These are phyloP conservation scores for Dacryopinax spathularia DNA, from an alignment of 768 basidiomycete species.

Conservation along the genomic window DNA sequence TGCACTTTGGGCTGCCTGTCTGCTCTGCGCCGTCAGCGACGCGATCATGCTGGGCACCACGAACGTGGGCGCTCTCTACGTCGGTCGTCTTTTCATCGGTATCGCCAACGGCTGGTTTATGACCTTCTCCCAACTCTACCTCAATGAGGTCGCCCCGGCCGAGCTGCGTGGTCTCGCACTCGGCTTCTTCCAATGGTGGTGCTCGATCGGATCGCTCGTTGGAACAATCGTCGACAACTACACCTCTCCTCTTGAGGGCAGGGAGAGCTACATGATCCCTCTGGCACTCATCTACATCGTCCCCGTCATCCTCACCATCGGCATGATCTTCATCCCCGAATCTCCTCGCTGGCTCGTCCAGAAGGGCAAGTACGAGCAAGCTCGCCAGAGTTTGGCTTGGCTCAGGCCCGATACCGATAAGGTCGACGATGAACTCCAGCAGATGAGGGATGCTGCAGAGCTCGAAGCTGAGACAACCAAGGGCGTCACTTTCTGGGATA, in stretches of 20 bases:
- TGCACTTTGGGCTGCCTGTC: neutral
- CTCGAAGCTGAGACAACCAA: constrained; percentile 21
- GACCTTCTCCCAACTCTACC: constrained; percentile 4
- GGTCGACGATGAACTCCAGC: constrained; percentile 22
- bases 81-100: constrained; percentile 1
- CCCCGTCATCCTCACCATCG: constrained; percentile 21
- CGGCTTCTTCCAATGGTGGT: constrained; percentile 4
- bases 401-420: constrained; percentile 10
- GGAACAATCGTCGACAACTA: neutral
- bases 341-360: constrained; percentile 22
- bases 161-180: neutral
- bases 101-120: constrained; percentile 4
- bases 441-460: constrained; percentile 25
- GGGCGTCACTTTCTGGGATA: constrained; percentile 25
- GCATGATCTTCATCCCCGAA: constrained; percentile 18
- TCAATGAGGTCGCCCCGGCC: neutral
- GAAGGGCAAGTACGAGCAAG: constrained; percentile 18
- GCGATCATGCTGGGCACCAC: constrained; percentile 1
- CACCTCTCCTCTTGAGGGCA: neutral
- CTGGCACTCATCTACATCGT: constrained; percentile 10
- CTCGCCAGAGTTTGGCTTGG: constrained; percentile 15
- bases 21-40: neutral
- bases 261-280: constrained; percentile 9
- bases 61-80: neutral
- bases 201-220: neutral